Percentiles rank a stretch among this genome's conserved stretches.
phyloP scores from a whole-genome alignment of 2,329 filamentous ascomycete species.

The Simplicillium aogashimaense region DNA sequence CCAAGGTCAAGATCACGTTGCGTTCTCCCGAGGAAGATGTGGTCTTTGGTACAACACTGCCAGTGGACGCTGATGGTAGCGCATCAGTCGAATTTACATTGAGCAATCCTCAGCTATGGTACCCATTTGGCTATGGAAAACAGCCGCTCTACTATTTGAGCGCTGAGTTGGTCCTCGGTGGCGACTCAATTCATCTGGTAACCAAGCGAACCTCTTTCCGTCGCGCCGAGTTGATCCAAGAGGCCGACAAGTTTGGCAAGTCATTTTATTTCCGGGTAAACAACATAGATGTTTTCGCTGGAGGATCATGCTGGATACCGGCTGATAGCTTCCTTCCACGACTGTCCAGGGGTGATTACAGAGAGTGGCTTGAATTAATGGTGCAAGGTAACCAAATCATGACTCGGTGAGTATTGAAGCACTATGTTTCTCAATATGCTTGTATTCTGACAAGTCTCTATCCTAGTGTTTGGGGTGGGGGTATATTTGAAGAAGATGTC shows the following conservation, averaged over 20 bases:
- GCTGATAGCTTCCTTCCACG: constrained; percentile 65
- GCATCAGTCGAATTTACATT: constrained; percentile 2
- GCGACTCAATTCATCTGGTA: constrained; percentile 17
- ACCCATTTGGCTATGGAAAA: constrained; percentile 58
- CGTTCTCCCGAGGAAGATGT: constrained; percentile 11
- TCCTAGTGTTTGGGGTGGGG: constrained; percentile 54
- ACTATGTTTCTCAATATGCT: too few species aligned
- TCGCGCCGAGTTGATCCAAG: constrained; percentile 45
- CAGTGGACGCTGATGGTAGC: constrained; percentile 5
- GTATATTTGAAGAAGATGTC: constrained; percentile 59
- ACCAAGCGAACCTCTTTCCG: constrained; percentile 55
- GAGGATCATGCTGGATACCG: constrained; percentile 72
- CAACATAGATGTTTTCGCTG: constrained; percentile 60
- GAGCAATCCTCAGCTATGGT: constrained; percentile 56
- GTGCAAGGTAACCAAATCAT: constrained; percentile 66
- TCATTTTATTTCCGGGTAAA: constrained; percentile 69
- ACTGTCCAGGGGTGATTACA: constrained; percentile 50
- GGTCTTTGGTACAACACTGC: constrained; percentile 11
- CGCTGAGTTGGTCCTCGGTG: constrained; percentile 44
- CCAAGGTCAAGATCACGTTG: too few species aligned
- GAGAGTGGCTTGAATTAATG: constrained; percentile 60
- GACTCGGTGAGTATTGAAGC: constrained; percentile 31
- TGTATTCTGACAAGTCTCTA: too few species aligned
- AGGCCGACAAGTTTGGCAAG: constrained; percentile 50
- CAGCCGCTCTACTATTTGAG: constrained; percentile 58